Evolutionary conservation across 1,139 yeast species (phyloP), one percentile per base, ranked within the genome.

Genomic region (Yamadazyma atlantica): DNA sequence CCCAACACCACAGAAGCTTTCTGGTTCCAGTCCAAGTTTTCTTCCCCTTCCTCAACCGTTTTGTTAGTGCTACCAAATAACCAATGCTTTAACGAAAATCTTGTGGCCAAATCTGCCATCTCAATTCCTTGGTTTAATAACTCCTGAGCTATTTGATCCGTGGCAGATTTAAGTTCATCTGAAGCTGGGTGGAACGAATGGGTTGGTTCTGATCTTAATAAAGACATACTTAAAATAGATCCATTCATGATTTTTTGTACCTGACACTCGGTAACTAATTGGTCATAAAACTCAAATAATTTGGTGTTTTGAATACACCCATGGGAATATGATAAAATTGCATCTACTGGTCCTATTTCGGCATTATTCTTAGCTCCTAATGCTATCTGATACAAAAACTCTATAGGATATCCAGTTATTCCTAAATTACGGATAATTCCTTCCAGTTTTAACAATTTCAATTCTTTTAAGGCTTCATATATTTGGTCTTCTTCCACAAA

Each of bases 141-240:
- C 31, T 57, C 51, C 13, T 60, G 51, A 0, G 90, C 87, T 6
- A 85, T 73, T 11, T 68, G 58, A 15, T 66, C 59, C 5, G 85
- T 84, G n/a, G 66, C 66, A 1, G 63, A 59, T 45, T 76, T 81
- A 46, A 90, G 66, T n/a, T 57, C 74, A n/a, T 58, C 50, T 0
- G 82, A 61, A 1, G 88, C 95, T 0, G 97, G 97, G 54, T 90
- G 97, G 71, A 89, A 90, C 1, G 70, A 54, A 46, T 77, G 85
- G 1, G 96, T 85, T 18, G 70, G 65, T 18, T 71, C 80, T 0
- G 84, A 74, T 44, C 95, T 73, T 40, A 90, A 66, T 41, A 90
- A 61, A 2, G 96, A 86, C 97, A 90, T 90, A 42, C 92, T 80
- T 45, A 90, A 68, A 31, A 94, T 89, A 0, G 96, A 85, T 2